Percentiles rank a stretch among this genome's conserved stretches.
Conservation (phyloP, 345 rosid species). For the Hibiscus trionum region DNA sequence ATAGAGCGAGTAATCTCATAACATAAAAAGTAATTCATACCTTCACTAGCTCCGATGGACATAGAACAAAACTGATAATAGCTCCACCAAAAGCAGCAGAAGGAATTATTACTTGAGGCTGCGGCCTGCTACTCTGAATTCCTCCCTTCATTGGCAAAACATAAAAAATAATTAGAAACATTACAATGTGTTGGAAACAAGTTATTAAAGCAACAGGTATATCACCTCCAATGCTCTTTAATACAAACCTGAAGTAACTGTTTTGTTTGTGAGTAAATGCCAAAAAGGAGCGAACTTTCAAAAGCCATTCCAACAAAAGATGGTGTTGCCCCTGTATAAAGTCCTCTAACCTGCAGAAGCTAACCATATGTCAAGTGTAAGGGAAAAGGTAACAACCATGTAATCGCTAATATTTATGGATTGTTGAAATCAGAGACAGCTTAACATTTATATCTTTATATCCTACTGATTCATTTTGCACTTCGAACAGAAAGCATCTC, state of each 20-base stretch:
- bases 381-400: background rate
- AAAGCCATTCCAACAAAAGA: conserved; percentile 88
- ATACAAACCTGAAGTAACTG: conserved; percentile 58
- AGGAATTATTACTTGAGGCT: conserved; percentile 65
- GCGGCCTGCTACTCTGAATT: conserved; percentile 42
- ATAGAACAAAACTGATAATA: conserved; percentile 73
- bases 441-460: background rate
- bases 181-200: background rate
- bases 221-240: conserved; percentile 5
- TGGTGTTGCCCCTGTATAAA: conserved; percentile 83
- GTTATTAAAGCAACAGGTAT: background rate
- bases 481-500: background rate
- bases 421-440: background rate
- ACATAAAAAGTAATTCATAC: conserved; percentile 23
- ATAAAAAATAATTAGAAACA: background rate
- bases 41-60: conserved; percentile 95
- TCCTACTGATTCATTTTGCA: background rate
- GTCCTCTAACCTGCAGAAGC: conserved; percentile 68
- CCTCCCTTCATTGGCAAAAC: conserved; percentile 40
- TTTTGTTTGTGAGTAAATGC: conserved; percentile 91
- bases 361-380: background rate
- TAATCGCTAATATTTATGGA: background rate
- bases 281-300: conserved; percentile 90
- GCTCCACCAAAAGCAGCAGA: conserved; percentile 89
- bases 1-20: background rate